These are phyloP conservation scores for Aulographum hederae DNA, from an alignment of 2,329 filamentous ascomycete species.

Conservation along the genomic window DNA sequence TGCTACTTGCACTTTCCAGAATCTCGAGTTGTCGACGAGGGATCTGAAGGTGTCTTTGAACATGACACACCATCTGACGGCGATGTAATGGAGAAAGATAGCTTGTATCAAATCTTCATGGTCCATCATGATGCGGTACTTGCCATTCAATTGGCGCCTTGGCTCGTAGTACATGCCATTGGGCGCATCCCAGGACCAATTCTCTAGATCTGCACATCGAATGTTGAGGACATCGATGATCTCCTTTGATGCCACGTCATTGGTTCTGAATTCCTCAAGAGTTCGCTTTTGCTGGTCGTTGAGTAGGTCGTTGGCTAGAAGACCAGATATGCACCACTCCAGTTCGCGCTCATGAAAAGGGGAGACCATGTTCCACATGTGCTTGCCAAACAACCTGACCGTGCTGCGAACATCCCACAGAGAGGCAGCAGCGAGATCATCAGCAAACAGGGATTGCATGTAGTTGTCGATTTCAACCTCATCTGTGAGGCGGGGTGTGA, in stretches of 20 bases:
- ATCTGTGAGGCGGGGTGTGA: neutral
- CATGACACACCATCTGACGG: slow-evolving; percentile 30
- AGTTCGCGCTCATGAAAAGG: slow-evolving; percentile 25
- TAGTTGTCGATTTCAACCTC: neutral
- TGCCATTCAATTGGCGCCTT: slow-evolving; percentile 35
- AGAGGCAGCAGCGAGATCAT: slow-evolving; percentile 1
- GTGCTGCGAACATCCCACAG: slow-evolving; percentile 6
- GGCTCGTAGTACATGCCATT: slow-evolving; percentile 27
- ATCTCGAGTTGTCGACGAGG: neutral
- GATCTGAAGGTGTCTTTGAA: slow-evolving; percentile 23
- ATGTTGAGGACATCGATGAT: slow-evolving; percentile 40
- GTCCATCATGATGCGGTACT: slow-evolving; percentile 41
- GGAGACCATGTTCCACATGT: slow-evolving; percentile 9
- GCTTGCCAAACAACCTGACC: slow-evolving; percentile 17
- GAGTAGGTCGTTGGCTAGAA: slow-evolving; percentile 32
- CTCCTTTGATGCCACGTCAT: slow-evolving; percentile 30
- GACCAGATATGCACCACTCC: slow-evolving; percentile 26
- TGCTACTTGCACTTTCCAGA: neutral
- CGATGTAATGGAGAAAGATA: slow-evolving; percentile 35
- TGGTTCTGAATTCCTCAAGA: slow-evolving; percentile 31
- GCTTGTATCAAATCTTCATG: slow-evolving; percentile 39
- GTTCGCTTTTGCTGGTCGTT: slow-evolving; percentile 31
- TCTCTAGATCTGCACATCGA: slow-evolving; percentile 27
- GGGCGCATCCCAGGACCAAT: slow-evolving; percentile 30
- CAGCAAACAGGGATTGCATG: neutral